A percentile compares a stretch with the other conserved stretches of the same genome.
These are phyloP conservation scores for Metarhizium anisopliae DNA, from an alignment of 2,329 filamentous ascomycete species.

Conservation along the genomic window DNA sequence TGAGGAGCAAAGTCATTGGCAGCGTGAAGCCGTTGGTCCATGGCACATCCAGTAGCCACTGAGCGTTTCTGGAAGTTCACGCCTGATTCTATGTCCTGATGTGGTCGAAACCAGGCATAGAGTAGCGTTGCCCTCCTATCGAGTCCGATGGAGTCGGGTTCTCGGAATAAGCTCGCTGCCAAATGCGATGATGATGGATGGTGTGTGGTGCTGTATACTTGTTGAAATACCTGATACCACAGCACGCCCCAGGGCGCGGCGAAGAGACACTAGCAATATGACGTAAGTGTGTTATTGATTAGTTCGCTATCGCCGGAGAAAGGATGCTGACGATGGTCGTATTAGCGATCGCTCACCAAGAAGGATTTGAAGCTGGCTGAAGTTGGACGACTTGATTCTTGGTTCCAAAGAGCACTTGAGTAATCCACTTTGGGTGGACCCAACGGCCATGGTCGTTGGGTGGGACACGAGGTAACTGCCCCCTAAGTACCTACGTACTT, in stretches of 20 bases:
- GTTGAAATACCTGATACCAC: too few species aligned
- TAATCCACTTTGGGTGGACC: neutral
- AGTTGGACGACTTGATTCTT: neutral
- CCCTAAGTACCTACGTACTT: too few species aligned
- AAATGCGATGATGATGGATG: neutral
- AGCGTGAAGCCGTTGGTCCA: constrained; percentile 1
- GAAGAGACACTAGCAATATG: neutral
- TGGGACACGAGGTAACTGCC: neutral
- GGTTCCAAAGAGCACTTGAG: neutral
- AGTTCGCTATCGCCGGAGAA: neutral
- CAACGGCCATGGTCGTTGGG: neutral
- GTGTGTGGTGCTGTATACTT: neutral
- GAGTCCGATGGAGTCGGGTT: neutral
- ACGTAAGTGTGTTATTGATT: neutral
- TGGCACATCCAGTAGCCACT: neutral
- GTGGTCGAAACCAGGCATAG: neutral
- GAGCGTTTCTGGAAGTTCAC: neutral
- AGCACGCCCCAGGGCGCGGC: neutral
- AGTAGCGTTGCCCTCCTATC: neutral
- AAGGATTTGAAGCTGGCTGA: neutral
- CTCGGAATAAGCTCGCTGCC: neutral
- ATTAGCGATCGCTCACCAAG: neutral
- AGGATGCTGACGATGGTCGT: too few species aligned
- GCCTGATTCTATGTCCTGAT: neutral
- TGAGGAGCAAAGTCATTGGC: neutral